These are phyloP conservation scores for Elaeis guineensis DNA, from an alignment of 176 grass and related monocot species.

Conservation along the genomic window DNA sequence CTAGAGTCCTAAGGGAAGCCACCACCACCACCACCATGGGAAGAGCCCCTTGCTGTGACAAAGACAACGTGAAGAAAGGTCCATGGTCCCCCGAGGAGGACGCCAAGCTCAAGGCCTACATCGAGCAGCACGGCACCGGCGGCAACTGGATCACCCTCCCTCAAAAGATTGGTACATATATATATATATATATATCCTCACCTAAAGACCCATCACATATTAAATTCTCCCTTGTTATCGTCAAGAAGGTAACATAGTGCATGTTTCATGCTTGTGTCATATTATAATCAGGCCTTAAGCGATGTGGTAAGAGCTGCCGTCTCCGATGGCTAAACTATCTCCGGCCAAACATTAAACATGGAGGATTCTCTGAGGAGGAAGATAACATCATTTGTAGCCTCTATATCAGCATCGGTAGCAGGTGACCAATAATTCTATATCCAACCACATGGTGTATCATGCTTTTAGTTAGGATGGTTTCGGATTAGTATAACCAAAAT, in stretches of 20 bases:
- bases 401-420: conserved; percentile 43
- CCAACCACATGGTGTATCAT: too few species aligned
- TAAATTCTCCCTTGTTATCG: too few species aligned
- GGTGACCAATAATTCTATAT: not conserved
- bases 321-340: conserved; percentile 64
- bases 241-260: not conserved
- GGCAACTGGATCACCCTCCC: conserved; percentile 57
- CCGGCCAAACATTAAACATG: conserved; percentile 45
- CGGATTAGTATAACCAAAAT: too few species aligned
- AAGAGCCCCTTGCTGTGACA: conserved; percentile 63
- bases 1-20: too few species aligned
- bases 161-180: conserved; percentile 35
- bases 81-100: conserved; percentile 59
- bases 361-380: conserved; percentile 47
- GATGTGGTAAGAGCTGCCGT: conserved; percentile 39
- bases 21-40: conserved; percentile 26
- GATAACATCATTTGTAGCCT: conserved; percentile 45
- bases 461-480: too few species aligned
- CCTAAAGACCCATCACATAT: too few species aligned
- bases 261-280: not conserved
- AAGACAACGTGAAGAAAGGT: conserved; percentile 53
- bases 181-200: not conserved
- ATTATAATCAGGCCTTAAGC: conserved; percentile 22
- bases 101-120: conserved; percentile 39
- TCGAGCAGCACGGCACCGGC: conserved; percentile 35